phyloP scores from a whole-genome alignment of 164 flowering plant genomes.

The Tetracentron sinense region DNA sequence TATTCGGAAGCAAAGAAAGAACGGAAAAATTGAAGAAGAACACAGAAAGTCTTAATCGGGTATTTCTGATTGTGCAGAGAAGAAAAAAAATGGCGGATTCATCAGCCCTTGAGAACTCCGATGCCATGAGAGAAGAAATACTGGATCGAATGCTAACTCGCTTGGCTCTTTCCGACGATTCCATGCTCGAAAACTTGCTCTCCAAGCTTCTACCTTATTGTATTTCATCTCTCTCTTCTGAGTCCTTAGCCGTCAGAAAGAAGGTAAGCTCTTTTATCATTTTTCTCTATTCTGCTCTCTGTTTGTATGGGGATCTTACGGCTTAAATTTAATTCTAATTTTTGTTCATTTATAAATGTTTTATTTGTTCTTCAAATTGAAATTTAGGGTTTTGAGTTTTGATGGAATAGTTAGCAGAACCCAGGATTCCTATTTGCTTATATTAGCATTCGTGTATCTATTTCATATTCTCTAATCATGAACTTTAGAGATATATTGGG shows the following conservation, averaged over 20 bases:
- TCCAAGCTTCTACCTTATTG: slow-evolving; percentile 77
- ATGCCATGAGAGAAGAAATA: slow-evolving; percentile 62
- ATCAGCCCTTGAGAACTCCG: slow-evolving; percentile 43
- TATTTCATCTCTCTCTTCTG: slow-evolving; percentile 73
- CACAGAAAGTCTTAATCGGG: not conserved
- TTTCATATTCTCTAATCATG: not conserved
- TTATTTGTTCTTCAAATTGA: too few species aligned
- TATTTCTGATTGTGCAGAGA: not conserved
- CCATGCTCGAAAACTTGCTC: slow-evolving; percentile 69
- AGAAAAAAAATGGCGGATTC: slow-evolving; percentile 52
- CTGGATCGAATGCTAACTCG: slow-evolving; percentile 92
- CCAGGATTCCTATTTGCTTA: not conserved
- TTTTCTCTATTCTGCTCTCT: not conserved
- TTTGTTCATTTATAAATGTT: too few species aligned
- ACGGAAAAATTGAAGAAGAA: too few species aligned
- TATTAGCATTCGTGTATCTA: not conserved
- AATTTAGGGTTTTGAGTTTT: not conserved
- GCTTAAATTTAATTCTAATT: too few species aligned
- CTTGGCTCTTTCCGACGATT: slow-evolving; percentile 85
- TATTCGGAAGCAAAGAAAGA: too few species aligned
- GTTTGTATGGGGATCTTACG: not conserved
- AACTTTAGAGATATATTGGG: not conserved
- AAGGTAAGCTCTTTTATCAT: slow-evolving; percentile 39
- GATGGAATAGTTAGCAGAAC: too few species aligned
- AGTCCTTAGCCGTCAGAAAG: slow-evolving; percentile 54